Base-by-base conservation (phyloP, 192 early-diverging fungal genomes). In the Martensiomyces pterosporus region DNA sequence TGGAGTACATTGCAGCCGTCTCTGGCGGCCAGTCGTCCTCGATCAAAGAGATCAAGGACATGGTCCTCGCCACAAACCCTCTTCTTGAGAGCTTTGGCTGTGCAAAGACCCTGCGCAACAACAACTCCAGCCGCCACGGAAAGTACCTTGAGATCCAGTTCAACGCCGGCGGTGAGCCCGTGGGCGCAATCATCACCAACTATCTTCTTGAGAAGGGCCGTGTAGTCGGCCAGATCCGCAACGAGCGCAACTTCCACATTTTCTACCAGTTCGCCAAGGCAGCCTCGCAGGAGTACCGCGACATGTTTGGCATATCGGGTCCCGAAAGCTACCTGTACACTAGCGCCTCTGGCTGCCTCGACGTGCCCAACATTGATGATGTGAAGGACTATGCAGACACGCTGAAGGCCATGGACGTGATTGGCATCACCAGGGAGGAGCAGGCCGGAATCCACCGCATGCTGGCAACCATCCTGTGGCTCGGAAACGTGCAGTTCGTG, bases 131-230 rank as follows among this genome's bases (percentile, higher is more conserved):
- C 82, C 87, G 97, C 37, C 95, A 97, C 60, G 95, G 97, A 34
- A 99, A 99, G 72, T 99, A 99, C 61, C 84, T 99, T 52, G 97
- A 99, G 73, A 98, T 99, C 67, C 88, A 93, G 66, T 99, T 99
- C 64, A 93, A 89, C 60, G 53, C 77, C 4, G 81, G 89, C 48
- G 94, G 92, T 33, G 89, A 93, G 49, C 97, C 97, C 19, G 85
- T 93, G 32, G 97, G 97, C 39, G 97, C 94, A 18, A 84, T 92
- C 48, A 97, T 99, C 52, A 94, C 92, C 43, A 99, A 99, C 74
- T 98, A 97, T 59, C 70, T 98, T 49, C 79, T 98, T 9, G 95
- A 98, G 66, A 97, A 97, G 84, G 86, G 84, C 37, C 89, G 97
- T 35, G 93, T 99, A 10, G 94, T 99, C 24, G 86, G 86, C 14